A percentile compares a stretch with the other conserved stretches of the same genome.
Evolutionary conservation across 192 early-diverging fungal species (phyloP).

Genomic region (Podila epigama): DNA sequence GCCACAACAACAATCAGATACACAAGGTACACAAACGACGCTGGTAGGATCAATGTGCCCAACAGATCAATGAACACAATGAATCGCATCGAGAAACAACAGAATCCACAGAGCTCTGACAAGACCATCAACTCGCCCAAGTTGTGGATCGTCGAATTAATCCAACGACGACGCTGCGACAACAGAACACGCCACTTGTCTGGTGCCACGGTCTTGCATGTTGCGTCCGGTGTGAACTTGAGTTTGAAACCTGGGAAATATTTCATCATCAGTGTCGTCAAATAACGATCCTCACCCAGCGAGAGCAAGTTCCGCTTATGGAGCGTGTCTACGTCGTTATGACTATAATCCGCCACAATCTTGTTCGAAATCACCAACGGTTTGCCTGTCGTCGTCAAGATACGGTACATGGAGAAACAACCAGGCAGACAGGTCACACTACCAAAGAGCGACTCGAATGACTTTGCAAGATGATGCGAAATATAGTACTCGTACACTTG

Average conservation of each 20-base stretch:
- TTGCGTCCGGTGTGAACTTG: conserved; percentile 91
- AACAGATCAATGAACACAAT: conserved; percentile 92
- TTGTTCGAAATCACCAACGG: conserved; percentile 88
- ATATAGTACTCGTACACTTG: conserved; percentile 98
- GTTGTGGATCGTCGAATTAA: conserved; percentile 95
- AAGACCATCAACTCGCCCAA: conserved; percentile 80
- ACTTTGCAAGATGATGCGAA: conserved; percentile 91
- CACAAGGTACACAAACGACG: conserved; percentile 84
- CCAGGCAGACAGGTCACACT: conserved; percentile 95
- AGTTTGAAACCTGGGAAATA: conserved; percentile 94
- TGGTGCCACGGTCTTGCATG: conserved; percentile 93
- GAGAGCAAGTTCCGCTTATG: conserved; percentile 97
- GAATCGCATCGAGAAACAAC: conserved; percentile 95
- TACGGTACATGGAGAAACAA: conserved; percentile 97
- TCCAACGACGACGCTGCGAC: conserved; percentile 97
- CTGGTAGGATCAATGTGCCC: conserved; percentile 90
- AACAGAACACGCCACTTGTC: conserved; percentile 91
- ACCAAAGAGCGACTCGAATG: conserved; percentile 95
- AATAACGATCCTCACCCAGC: conserved; percentile 96
- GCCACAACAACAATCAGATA: conserved; percentile 80
- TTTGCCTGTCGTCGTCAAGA: conserved; percentile 82
- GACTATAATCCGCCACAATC: conserved; percentile 89
- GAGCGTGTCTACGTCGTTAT: conserved; percentile 92
- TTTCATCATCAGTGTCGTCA: conserved; percentile 91
- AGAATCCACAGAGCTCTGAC: conserved; percentile 83